phyloP scores from a whole-genome alignment of 2,329 filamentous ascomycete species.

The Scedosporium dehoogii region DNA sequence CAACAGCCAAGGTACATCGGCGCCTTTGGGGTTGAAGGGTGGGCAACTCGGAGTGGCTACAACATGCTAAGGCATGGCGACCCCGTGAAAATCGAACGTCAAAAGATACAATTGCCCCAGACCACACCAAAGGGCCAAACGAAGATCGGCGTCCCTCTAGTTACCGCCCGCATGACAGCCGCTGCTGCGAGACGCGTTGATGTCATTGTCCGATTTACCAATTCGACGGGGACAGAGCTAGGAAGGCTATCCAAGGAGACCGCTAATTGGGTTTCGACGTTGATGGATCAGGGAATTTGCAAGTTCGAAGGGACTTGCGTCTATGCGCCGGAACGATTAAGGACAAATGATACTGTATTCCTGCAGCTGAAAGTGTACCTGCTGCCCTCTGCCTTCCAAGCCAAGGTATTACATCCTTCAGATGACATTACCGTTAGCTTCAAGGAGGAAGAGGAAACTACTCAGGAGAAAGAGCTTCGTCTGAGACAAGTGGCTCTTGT shows the following conservation, averaged over 20 bases:
- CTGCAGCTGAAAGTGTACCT: slow-evolving; percentile 75
- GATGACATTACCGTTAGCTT: slow-evolving; percentile 51
- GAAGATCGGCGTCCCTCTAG: slow-evolving; percentile 26
- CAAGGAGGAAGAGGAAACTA: slow-evolving; percentile 78
- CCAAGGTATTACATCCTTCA: slow-evolving; percentile 23
- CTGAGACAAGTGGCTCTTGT: slow-evolving; percentile 81
- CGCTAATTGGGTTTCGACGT: slow-evolving; percentile 81
- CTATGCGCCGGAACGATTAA: slow-evolving; percentile 72
- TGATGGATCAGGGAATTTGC: slow-evolving; percentile 86
- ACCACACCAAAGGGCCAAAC: slow-evolving; percentile 24
- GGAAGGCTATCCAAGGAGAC: slow-evolving; percentile 79
- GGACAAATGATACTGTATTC: slow-evolving; percentile 91
- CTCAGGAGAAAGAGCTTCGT: slow-evolving; percentile 74
- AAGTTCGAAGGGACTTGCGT: slow-evolving; percentile 81
- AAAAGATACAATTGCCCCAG: slow-evolving; percentile 57
- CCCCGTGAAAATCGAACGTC: slow-evolving; percentile 73
- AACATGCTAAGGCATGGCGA: slow-evolving; percentile 74
- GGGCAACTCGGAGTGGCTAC: slow-evolving; percentile 77
- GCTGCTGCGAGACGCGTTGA: slow-evolving; percentile 62
- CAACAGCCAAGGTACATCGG: slow-evolving; percentile 62
- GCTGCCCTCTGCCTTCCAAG: slow-evolving; percentile 58
- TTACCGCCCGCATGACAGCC: slow-evolving; percentile 27
- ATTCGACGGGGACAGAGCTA: slow-evolving; percentile 66
- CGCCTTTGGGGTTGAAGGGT: slow-evolving; percentile 82
- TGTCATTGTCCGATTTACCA: slow-evolving; percentile 86